These are phyloP conservation scores for Candida chilensis DNA, from an alignment of 805 yeast genomes.

Conservation along the genomic window DNA sequence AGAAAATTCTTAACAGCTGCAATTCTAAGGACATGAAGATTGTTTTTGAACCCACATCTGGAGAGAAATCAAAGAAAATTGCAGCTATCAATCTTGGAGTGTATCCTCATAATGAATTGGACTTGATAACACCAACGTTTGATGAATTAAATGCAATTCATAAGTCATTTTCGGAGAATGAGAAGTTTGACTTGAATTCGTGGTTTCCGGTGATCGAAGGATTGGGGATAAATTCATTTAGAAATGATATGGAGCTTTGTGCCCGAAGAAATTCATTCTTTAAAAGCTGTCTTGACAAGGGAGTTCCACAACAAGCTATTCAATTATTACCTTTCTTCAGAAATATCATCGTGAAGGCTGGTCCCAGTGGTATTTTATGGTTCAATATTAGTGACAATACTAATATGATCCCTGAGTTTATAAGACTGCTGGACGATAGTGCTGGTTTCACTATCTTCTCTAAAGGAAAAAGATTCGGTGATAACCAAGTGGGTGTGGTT, in stretches of 20 bases:
- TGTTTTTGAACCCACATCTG: constrained; percentile 74
- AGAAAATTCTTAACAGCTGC: constrained; percentile 23
- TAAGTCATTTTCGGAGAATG: constrained; percentile 30
- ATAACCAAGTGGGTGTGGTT: constrained; percentile 36
- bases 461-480: constrained; percentile 3
- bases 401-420: too few relatives aligned
- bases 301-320: constrained; percentile 56
- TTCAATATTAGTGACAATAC: constrained; percentile 22
- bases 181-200: constrained; percentile 34
- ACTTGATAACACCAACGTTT: constrained; percentile 60
- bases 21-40: constrained; percentile 12
- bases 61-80: constrained; percentile 46
- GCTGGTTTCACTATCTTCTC: constrained; percentile 9
- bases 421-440: too few relatives aligned
- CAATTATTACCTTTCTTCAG: constrained; percentile 72
- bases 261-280: constrained; percentile 11
- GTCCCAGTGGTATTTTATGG: constrained; percentile 49
- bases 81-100: constrained; percentile 24
- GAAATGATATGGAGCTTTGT: constrained; percentile 32
- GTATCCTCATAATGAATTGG: constrained; percentile 37
- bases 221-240: constrained; percentile 39
- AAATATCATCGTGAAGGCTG: constrained; percentile 57
- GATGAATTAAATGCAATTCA: constrained; percentile 51
- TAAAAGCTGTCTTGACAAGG: constrained; percentile 21
- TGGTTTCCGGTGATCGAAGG: constrained; percentile 76